Evolutionary conservation across 352 stramenopile species (phyloP), one percentile per base, ranked within the genome.

Genomic region (Saprolegnia diclina): DNA sequence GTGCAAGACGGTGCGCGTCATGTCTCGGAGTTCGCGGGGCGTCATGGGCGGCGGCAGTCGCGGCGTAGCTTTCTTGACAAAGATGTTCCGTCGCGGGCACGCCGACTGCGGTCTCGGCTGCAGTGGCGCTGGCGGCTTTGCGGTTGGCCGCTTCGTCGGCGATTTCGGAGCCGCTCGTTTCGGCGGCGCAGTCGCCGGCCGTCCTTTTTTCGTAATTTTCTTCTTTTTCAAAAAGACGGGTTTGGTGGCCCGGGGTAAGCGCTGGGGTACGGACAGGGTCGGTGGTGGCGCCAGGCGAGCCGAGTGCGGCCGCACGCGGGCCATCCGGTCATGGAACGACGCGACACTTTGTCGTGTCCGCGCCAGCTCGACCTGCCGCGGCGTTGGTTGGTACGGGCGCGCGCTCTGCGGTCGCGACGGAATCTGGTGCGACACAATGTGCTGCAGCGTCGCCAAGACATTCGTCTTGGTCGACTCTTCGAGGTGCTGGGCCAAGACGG

Each of bases 281-380:
- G 35, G 22, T 22, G 18, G 18, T 18, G 54, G 24, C 0, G 26
- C 42, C 4, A 62, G 6, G 26, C 22, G 59, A 37, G 46, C 62
- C 26, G 62, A 68, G 22, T 68, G 62, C 16, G 62, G 62, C 16
- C 62, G 62, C 11, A 67, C 38, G 45, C 38, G 61, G 7, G 24
- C 6, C 62, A 68, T 68, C 22, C 62, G 62, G 5, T 68, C 46
- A 6, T 42, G 59, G 50, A 66, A 66, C 18, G 59, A 16, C 5
- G 35, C n/a, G 32, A 68, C 11, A 29, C 19, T 59, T 26, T 26
- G 22, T 9, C 32, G 26, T n/a, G 50, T 16, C 18, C 55, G n/a
- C 6, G 40, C 18, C 21, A 10, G 45, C 45, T 65, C 35, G 14
- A 53, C 13, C 14, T 32, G 42, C 13, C 42, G 45, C 21, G 19